Percentiles rank a stretch among this genome's conserved stretches.
Conservation (phyloP, 768 basidiomycete genomes). For the Tylopilus felleus region DNA sequence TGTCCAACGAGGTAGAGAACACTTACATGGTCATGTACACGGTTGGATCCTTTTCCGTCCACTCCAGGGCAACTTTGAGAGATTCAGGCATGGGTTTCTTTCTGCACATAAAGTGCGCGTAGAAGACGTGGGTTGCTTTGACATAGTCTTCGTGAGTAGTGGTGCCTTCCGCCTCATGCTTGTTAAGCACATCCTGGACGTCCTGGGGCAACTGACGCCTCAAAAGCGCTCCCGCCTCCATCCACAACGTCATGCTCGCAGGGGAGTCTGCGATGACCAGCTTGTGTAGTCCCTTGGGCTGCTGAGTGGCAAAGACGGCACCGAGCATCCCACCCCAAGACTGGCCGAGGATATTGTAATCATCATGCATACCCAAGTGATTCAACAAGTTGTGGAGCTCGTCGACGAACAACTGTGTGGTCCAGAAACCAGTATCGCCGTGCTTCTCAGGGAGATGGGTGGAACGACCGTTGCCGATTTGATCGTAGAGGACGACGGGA, state of each 20-base stretch:
- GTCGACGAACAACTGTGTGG: constrained; percentile 45
- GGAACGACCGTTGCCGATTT: constrained; percentile 52
- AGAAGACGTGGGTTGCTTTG: constrained; percentile 40
- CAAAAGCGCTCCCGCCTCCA: constrained; percentile 30
- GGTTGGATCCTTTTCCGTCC: constrained; percentile 43
- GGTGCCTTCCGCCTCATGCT: constrained; percentile 45
- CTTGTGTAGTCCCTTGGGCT: constrained; percentile 44
- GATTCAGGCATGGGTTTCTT: constrained; percentile 44
- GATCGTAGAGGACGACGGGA: constrained; percentile 55
- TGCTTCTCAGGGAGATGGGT: constrained; percentile 51
- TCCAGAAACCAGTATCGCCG: constrained; percentile 46
- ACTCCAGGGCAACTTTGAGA: constrained; percentile 32
- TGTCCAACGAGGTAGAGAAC: neutral
- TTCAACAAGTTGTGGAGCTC: constrained; percentile 47
- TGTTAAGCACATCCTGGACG: constrained; percentile 36
- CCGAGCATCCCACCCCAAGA: constrained; percentile 47
- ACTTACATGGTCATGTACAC: constrained; percentile 47
- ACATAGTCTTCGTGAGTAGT: constrained; percentile 44
- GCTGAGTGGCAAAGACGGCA: constrained; percentile 30
- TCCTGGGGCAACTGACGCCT: constrained; percentile 39
- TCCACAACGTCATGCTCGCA: constrained; percentile 44
- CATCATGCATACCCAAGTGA: constrained; percentile 43
- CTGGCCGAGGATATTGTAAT: constrained; percentile 43
- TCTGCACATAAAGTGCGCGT: constrained; percentile 41
- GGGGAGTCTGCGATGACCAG: constrained; percentile 47